Evolutionary conservation across 305 asterid species (phyloP), one percentile per base, ranked within the genome.

Genomic region (Solanum hybrid): DNA sequence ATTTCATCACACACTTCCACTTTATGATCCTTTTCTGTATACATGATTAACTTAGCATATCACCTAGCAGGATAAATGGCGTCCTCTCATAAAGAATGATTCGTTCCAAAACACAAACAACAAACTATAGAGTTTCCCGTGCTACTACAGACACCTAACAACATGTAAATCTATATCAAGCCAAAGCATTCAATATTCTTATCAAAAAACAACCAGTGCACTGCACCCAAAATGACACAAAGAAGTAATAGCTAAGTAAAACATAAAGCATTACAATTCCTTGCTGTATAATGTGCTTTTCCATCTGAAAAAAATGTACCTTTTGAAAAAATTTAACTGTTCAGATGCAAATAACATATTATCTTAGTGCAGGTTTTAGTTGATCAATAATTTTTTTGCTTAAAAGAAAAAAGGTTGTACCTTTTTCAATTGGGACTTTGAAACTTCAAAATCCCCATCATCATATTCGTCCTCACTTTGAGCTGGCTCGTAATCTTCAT

Each of bases 401-500:
- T 78, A 82, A 82, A 28, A 82, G 18, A 6, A 42, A 28, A 81
- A 82, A 82, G 22, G 29, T 29, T 31, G 31, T 33, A 88, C 97
- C 95, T 94, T 94, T 81, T 89, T 91, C 89, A 90, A 92, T 46
- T 29, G 89, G 81, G 96, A 92, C 34, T 69, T 89, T 10, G 95
- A 92, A 90, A 91, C 92, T 5, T 93, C 92, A 85, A 90, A 96
- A 28, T 40, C 86, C 29, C 89, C 94, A 29, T 91, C 94, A 42
- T 89, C 95, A 28, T 94, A 96, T 26, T 93, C 96, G 35, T 94
- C 95, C 74, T 93, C 94, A 20, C 92, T 95, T 79, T 93, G 93
- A n/a, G 92, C 91, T 29, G 98, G 98, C 88, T 97, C 98, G 75
- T 97, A 98, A 80, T 96, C 99, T 88, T 94, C 98, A 71, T 94